phyloP scores from a whole-genome alignment of 495 filamentous ascomycete genomes.

The Neurospora sp. region DNA sequence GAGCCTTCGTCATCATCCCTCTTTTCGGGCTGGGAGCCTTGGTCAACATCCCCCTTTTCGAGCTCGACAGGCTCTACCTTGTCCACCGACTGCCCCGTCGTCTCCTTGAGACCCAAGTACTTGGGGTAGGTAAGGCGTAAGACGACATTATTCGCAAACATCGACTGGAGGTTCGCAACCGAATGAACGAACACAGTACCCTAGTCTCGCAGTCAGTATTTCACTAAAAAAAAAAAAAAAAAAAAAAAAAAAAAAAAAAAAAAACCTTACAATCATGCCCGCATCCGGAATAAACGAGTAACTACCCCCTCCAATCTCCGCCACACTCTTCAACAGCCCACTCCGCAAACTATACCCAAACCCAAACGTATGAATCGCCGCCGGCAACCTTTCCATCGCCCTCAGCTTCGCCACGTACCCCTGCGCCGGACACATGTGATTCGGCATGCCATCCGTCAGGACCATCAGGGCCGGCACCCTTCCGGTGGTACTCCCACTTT shows the following conservation, averaged over 20 bases:
- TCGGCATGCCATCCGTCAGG: slow-evolving; percentile 37
- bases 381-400: slow-evolving; percentile 21
- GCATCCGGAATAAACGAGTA: slow-evolving; percentile 39
- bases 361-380: slow-evolving; percentile 37
- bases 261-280: slow-evolving; percentile 32
- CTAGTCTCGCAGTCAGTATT: slow-evolving; percentile 2
- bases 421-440: slow-evolving; percentile 24
- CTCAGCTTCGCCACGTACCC: slow-evolving; percentile 32
- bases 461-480: slow-evolving; percentile 34
- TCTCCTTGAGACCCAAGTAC: slow-evolving; percentile 21
- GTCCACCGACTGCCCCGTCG: slow-evolving; percentile 23
- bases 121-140: slow-evolving; percentile 25
- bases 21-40: background rate
- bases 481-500: background rate
- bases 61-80: slow-evolving; percentile 11
- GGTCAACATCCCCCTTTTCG: slow-evolving; percentile 12
- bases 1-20: background rate
- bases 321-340: slow-evolving; percentile 35
- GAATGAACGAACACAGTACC: slow-evolving; percentile 38
- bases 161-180: slow-evolving; percentile 37
- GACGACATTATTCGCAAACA: slow-evolving; percentile 26
- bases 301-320: slow-evolving; percentile 32
- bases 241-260: no score
- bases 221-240: no score
- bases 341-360: slow-evolving; percentile 33